Evolutionary conservation across 192 early-diverging fungal genomes (phyloP).

Genomic region (Funneliformis geosporum): DNA sequence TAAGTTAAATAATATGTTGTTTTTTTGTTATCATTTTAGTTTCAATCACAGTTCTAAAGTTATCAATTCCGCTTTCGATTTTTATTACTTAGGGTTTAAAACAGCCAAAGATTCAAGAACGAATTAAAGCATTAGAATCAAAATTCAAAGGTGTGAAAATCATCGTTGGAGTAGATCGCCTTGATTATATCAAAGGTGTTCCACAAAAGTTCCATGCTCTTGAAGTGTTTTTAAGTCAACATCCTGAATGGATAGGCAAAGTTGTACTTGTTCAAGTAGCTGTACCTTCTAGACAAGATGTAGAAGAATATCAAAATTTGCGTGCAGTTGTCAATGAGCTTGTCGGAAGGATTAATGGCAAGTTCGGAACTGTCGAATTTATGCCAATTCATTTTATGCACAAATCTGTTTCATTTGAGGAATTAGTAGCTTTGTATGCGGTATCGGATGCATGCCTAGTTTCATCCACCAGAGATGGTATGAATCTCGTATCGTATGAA

Average conservation of each 20-base stretch:
- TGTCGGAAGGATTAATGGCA: conserved; percentile 97
- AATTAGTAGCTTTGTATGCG: conserved; percentile 95
- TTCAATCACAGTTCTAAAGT: neutral
- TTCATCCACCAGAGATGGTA: conserved; percentile 97
- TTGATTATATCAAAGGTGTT: conserved; percentile 99
- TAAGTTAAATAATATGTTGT: conserved; percentile 13
- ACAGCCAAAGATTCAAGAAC: conserved; percentile 60
- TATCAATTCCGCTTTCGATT: neutral
- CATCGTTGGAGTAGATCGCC: conserved; percentile 95
- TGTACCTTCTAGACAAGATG: conserved; percentile 96
- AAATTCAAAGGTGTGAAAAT: conserved; percentile 87
- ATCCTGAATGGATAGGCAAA: conserved; percentile 92
- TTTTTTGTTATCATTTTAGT: neutral
- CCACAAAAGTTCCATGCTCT: conserved; percentile 98
- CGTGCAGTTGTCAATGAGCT: conserved; percentile 94
- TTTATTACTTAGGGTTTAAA: conserved; percentile 65
- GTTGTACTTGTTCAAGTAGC: conserved; percentile 97
- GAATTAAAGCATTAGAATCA: conserved; percentile 79
- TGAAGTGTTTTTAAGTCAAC: conserved; percentile 83
- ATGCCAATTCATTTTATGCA: conserved; percentile 99
- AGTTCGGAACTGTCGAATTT: conserved; percentile 94
- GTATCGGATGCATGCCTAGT: conserved; percentile 95
- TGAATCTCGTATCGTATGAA: conserved; percentile 99
- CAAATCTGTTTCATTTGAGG: conserved; percentile 91
- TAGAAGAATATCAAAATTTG: conserved; percentile 97